Conservation (phyloP, 1,284 basidiomycete genomes). For the Coniophora puteana region DNA sequence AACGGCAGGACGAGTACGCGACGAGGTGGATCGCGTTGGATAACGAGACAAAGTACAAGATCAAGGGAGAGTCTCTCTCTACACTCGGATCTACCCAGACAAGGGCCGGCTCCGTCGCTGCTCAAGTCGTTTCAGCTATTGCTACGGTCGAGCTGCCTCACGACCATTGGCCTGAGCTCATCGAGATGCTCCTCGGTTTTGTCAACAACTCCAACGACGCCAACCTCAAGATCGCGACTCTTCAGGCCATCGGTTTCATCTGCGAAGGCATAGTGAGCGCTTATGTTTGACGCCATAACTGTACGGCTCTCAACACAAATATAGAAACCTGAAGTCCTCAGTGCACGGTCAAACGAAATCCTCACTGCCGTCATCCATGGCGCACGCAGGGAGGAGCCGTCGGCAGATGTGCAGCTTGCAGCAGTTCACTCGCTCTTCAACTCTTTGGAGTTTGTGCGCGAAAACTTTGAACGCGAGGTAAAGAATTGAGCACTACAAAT, state of each 20-base stretch:
- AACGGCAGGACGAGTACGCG: constrained; percentile 74
- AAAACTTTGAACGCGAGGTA: constrained; percentile 97
- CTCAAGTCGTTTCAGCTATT: constrained; percentile 92
- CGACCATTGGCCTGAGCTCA: constrained; percentile 87
- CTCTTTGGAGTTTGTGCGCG: constrained; percentile 95
- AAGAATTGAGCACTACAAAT: too few species aligned
- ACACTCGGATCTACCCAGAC: constrained; percentile 74
- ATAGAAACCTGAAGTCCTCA: constrained; percentile 89
- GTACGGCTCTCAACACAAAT: constrained; percentile 12
- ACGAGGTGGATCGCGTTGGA: constrained; percentile 81
- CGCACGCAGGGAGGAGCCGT: constrained; percentile 93
- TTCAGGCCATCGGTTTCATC: constrained; percentile 96
- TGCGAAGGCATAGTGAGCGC: constrained; percentile 95
- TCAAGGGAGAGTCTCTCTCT: constrained; percentile 86
- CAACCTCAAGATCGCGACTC: constrained; percentile 82
- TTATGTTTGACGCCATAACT: constrained; percentile 20
- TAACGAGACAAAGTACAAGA: constrained; percentile 66
- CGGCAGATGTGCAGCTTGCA: constrained; percentile 91
- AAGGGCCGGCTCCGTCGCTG: constrained; percentile 84
- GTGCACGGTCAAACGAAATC: constrained; percentile 93
- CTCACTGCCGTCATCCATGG: constrained; percentile 98
- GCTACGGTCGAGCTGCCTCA: constrained; percentile 90
- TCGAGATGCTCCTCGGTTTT: constrained; percentile 85
- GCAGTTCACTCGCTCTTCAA: constrained; percentile 94
- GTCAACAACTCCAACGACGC: constrained; percentile 78